Evolutionary conservation across 2,329 filamentous ascomycete genomes (phyloP).

Genomic region (Aspergillus sp.): DNA sequence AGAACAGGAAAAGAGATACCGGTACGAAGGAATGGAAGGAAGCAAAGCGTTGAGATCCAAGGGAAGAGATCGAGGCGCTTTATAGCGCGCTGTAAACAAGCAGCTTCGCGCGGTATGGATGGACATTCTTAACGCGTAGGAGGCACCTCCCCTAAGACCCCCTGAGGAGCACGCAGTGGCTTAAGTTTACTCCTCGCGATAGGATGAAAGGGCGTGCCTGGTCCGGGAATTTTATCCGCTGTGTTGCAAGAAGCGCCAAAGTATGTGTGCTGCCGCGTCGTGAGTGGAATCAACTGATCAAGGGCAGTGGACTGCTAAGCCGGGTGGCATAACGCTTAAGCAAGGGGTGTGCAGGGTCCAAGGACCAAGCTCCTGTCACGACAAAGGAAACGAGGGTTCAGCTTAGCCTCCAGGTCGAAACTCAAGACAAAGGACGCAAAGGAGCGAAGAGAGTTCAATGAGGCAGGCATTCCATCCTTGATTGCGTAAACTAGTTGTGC

Average conservation of each 20-base stretch:
- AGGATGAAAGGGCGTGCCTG: not conserved
- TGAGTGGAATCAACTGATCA: not conserved
- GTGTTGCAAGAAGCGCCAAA: too few species aligned
- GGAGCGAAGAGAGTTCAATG: not conserved
- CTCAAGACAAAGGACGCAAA: not conserved
- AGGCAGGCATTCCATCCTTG: conserved; percentile 9
- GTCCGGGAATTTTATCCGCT: not conserved
- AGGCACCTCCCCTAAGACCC: not conserved
- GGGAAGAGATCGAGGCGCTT: conserved; percentile 16
- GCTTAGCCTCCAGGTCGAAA: not conserved
- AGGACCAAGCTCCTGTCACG: not conserved
- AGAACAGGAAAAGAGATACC: conserved; percentile 14
- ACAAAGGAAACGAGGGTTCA: not conserved
- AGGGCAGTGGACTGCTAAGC: not conserved
- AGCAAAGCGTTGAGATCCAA: not conserved
- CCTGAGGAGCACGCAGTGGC: not conserved
- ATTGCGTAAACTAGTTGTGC: conserved; percentile 12
- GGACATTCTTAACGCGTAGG: conserved; percentile 8
- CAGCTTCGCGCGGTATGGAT: not conserved
- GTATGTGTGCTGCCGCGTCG: not conserved
- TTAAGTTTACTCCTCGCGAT: not conserved
- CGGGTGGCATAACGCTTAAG: conserved; percentile 4
- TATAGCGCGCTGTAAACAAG: conserved; percentile 10
- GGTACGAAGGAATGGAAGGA: not conserved
- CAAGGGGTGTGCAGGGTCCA: conserved; percentile 2